phyloP scores from a whole-genome alignment of 495 filamentous ascomycete genomes.

The Xylaria castorea region DNA sequence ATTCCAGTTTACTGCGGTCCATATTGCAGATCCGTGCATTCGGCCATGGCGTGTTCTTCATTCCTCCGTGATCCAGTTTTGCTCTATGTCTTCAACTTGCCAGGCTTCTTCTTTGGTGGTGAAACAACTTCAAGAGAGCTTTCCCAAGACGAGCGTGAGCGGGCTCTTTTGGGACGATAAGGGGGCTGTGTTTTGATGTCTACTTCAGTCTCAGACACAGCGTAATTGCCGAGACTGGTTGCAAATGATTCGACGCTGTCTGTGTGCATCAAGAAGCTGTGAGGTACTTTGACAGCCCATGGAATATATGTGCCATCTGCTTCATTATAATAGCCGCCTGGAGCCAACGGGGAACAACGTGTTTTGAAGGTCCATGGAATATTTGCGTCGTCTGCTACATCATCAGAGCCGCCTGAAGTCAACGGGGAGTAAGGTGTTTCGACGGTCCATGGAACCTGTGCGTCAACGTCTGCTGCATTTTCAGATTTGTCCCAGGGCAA shows the following conservation, averaged over 20 bases:
- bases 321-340: no score
- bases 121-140: neutral
- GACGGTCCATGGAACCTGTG: neutral
- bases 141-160: neutral
- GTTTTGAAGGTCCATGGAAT: no score
- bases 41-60: neutral
- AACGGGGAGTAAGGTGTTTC: no score
- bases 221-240: neutral
- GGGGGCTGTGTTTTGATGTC: neutral
- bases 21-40: neutral
- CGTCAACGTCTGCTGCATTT: neutral
- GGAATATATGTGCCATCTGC: neutral
- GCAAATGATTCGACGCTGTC: neutral
- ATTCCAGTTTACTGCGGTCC: neutral
- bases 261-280: neutral
- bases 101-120: neutral
- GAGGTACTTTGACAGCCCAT: neutral
- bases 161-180: neutral
- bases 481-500: neutral
- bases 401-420: no score
- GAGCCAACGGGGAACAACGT: no score
- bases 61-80: neutral
- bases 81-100: neutral
- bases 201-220: neutral
- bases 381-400: no score